Percentiles rank a stretch among this genome's conserved stretches.
Conservation (phyloP, 2,329 filamentous ascomycete species). For the Thielaviopsis cerberus region DNA sequence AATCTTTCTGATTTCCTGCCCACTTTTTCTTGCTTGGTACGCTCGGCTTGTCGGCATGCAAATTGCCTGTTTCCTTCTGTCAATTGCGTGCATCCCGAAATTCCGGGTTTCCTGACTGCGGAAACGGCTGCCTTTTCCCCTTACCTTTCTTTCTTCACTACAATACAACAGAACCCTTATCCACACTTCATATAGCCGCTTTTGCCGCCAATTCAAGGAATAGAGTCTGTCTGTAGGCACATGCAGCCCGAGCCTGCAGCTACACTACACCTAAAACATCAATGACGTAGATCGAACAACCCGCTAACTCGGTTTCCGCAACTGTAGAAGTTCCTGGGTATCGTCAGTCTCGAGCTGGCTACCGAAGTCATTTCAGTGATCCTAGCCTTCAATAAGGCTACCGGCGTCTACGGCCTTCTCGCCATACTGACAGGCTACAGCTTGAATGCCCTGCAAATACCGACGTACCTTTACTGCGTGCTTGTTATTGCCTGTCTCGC, state of each 20-base stretch:
- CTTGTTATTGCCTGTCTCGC: slow-evolving; percentile 47
- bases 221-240: not conserved
- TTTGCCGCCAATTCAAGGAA: no score
- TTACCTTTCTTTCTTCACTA: not conserved
- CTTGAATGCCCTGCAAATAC: slow-evolving; percentile 65
- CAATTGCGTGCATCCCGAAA: not conserved
- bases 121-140: not conserved
- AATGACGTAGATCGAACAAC: not conserved
- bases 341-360: slow-evolving; percentile 72
- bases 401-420: slow-evolving; percentile 75
- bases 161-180: no score
- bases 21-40: not conserved
- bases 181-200: no score
- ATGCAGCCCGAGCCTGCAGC: not conserved
- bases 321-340: slow-evolving; percentile 59
- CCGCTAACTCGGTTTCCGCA: not conserved
- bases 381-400: slow-evolving; percentile 80
- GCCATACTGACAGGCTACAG: slow-evolving; percentile 74
- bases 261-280: not conserved
- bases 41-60: not conserved
- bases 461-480: slow-evolving; percentile 81
- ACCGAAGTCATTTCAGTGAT: slow-evolving; percentile 69
- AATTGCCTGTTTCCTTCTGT: not conserved
- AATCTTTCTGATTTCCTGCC: not conserved
- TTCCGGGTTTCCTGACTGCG: not conserved